These are phyloP conservation scores for Phyllostachys edulis DNA, from an alignment of 176 grass and related monocot species.

Conservation along the genomic window DNA sequence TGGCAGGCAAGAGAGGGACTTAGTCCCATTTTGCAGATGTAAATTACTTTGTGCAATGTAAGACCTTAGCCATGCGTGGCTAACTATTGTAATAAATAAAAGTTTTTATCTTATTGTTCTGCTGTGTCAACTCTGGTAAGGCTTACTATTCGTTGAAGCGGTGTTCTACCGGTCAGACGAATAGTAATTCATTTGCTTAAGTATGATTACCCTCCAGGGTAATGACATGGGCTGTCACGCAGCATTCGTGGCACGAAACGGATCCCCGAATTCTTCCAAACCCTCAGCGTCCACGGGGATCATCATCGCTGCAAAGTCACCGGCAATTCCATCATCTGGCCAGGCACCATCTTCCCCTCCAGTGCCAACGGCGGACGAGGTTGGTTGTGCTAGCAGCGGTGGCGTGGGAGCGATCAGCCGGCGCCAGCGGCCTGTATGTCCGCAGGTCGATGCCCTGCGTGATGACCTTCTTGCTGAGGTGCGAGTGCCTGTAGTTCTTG, in stretches of 20 bases:
- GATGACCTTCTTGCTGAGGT: constrained; percentile 79
- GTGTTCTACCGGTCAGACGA: too few species aligned
- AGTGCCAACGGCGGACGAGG: constrained; percentile 1
- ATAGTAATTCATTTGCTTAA: too few species aligned
- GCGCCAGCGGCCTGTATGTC: constrained; percentile 53
- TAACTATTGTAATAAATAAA: too few species aligned
- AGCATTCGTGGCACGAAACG: background rate
- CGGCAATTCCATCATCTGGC: background rate
- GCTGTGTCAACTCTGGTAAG: too few species aligned
- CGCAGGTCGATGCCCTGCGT: constrained; percentile 67
- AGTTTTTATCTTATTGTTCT: too few species aligned
- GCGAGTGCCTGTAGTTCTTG: constrained; percentile 88
- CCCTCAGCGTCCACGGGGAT: constrained; percentile 13
- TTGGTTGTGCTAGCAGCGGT: background rate
- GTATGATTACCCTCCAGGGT: too few species aligned
- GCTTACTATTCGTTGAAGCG: too few species aligned
- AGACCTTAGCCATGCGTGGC: too few species aligned
- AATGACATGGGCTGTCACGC: too few species aligned
- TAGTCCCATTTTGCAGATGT: too few species aligned
- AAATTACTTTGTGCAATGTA: too few species aligned
- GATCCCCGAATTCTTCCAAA: constrained; percentile 25
- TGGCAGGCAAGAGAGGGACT: too few species aligned
- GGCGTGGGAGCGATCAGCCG: background rate
- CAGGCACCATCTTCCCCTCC: background rate
- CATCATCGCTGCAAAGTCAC: constrained; percentile 19